phyloP scores from a whole-genome alignment of 179 eudicot species.

The Spinacia oleracea region DNA sequence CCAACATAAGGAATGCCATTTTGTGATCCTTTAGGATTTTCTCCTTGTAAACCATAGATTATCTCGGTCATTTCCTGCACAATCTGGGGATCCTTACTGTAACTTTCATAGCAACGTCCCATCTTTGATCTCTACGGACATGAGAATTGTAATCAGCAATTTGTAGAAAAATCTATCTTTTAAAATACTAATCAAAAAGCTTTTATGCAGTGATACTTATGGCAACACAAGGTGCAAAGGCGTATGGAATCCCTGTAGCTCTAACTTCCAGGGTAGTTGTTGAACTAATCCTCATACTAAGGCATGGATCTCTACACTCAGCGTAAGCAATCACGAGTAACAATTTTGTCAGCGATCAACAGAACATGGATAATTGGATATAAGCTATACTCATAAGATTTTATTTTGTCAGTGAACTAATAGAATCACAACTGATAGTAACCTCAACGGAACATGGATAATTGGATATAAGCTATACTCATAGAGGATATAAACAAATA shows the following conservation, averaged over 20 bases:
- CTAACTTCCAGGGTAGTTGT: constrained; percentile 79
- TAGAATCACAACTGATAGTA: too few species aligned
- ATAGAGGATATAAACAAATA: too few species aligned
- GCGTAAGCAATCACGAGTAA: background rate
- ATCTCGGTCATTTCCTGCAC: too few species aligned
- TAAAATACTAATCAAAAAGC: background rate
- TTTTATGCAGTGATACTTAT: constrained; percentile 33
- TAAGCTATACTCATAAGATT: too few species aligned
- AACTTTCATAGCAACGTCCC: constrained; percentile 84
- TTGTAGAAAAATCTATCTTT: background rate
- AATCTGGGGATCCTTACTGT: constrained; percentile 75
- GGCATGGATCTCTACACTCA: constrained; percentile 50
- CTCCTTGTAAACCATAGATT: too few species aligned
- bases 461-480: too few species aligned
- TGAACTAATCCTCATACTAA: constrained; percentile 56
- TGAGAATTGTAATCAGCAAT: constrained; percentile 16
- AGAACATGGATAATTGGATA: too few species aligned
- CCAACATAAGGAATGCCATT: too few species aligned
- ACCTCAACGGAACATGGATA: too few species aligned
- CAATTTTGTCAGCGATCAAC: background rate
- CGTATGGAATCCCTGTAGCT: constrained; percentile 72
- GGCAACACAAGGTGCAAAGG: constrained; percentile 72
- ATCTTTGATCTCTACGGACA: constrained; percentile 83
- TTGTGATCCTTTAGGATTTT: too few species aligned
- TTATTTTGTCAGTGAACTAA: too few species aligned